These are phyloP conservation scores for Linum usitatissimum DNA, from an alignment of 345 rosid species.

Conservation along the genomic window DNA sequence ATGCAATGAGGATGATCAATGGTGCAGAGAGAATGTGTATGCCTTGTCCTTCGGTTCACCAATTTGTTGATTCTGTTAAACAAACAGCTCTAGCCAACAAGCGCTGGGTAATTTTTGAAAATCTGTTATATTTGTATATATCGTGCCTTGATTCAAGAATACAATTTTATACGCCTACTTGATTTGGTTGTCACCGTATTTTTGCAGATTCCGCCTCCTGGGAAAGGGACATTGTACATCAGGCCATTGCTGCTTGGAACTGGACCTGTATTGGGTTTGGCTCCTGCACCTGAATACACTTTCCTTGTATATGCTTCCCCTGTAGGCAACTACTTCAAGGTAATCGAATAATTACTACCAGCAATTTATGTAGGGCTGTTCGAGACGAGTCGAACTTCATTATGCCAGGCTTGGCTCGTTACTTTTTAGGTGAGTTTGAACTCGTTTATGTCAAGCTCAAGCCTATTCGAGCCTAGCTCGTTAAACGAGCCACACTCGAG, in stretches of 20 bases:
- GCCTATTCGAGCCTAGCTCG: too few relatives aligned
- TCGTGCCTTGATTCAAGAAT: not conserved
- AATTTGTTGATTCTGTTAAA: conserved; percentile 62
- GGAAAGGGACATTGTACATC: conserved; percentile 66
- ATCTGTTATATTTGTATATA: not conserved
- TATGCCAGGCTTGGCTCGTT: too few relatives aligned
- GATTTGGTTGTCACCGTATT: too few relatives aligned
- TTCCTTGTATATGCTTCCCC: conserved; percentile 68
- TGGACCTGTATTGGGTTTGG: conserved; percentile 61
- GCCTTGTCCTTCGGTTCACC: conserved; percentile 66
- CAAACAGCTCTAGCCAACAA: conserved; percentile 58
- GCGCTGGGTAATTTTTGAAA: conserved; percentile 51
- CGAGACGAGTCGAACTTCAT: too few relatives aligned
- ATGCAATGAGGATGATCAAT: conserved; percentile 52
- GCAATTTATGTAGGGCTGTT: too few relatives aligned
- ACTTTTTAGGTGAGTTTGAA: too few relatives aligned
- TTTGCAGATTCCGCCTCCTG: conserved; percentile 69
- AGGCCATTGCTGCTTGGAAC: conserved; percentile 78
- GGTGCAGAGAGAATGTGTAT: conserved; percentile 88
- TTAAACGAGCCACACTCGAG: too few relatives aligned
- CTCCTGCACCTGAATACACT: conserved; percentile 63
- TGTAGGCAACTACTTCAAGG: conserved; percentile 82
- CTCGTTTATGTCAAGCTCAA: too few relatives aligned
- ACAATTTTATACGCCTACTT: not conserved
- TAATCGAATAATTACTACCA: conserved; percentile 7